Base-by-base conservation (phyloP, 1,139 yeast species). In the Nakaseomyces delphensis region DNA sequence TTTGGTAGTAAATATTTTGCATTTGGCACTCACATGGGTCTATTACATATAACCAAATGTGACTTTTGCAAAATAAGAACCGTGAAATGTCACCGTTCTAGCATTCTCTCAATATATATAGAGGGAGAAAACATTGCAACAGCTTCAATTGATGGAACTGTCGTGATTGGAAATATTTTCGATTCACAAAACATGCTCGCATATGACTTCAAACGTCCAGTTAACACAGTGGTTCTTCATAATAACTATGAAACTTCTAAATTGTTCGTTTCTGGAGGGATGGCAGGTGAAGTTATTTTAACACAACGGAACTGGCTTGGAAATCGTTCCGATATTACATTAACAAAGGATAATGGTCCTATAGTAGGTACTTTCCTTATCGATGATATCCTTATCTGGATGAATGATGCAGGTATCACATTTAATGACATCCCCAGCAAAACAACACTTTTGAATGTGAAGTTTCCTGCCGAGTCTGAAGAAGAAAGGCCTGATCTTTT, bases 111-210 rank as follows among this genome's bases (percentile, higher is more conserved):
- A 0, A 66, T 79, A 2, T 76, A 79, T 44, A 74, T 83, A 0
- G 95, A 86, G 55, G 94, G 93, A 0, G 62, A 64, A 10, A 78
- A 71, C 53, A 76, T 89, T 51, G 94, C 89, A 0, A 80, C 94
- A 0, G 95, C 89, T 0, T 86, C 96, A 0, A 81, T 89, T 70
- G 97, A 91, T 58, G 97, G 98, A 0, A 83, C 95, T 0, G 83
- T 89, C 0, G 87, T 85, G 0, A 75, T 89, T 9, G 93, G 95
- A 0, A 74, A 89, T 0, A 67, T 83, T 0, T 48, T 51, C 1
- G 86, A 82, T 47, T 76, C 74, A 15, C 67, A 70, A 23, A 93
- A 82, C 52, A 75, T 83, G 3, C 69, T 75, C 0, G 87, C 87
- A 1, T 83, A 76, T 51, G 94, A 87, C 60, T 85, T 87, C 60